Evolutionary conservation across 805 yeast species (phyloP).

Genomic region (Ogataea polymorpha): DNA sequence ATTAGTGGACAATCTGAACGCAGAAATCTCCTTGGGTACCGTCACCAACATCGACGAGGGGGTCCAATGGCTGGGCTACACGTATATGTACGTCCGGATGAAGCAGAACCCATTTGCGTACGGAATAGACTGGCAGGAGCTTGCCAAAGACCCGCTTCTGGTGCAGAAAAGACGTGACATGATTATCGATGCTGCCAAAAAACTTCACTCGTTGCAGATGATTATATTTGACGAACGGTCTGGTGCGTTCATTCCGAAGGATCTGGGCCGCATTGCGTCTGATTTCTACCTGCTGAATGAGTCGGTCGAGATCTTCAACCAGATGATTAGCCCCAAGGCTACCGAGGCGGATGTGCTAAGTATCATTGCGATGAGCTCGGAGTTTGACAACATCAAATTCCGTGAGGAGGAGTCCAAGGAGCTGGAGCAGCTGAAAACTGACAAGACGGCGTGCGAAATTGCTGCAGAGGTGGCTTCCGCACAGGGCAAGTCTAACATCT

Average conservation of each 20-base stretch:
- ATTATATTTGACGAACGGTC: conserved; percentile 85
- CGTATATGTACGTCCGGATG: conserved; percentile 93
- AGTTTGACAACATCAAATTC: conserved; percentile 84
- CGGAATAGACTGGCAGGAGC: conserved; percentile 84
- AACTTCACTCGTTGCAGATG: conserved; percentile 88
- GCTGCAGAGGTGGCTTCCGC: conserved; percentile 73
- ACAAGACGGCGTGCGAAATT: conserved; percentile 72
- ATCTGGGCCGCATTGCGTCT: conserved; percentile 90
- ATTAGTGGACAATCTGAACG: conserved; percentile 88
- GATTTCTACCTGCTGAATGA: conserved; percentile 86
- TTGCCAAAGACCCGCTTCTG: conserved; percentile 78
- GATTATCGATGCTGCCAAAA: conserved; percentile 75
- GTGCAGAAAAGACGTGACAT: conserved; percentile 70
- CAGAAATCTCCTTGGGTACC: conserved; percentile 93
- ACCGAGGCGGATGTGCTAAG: conserved; percentile 90
- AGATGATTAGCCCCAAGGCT: conserved; percentile 76
- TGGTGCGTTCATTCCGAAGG: conserved; percentile 77
- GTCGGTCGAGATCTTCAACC: conserved; percentile 85
- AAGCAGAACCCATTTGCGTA: conserved; percentile 88
- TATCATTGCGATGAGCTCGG: conserved; percentile 87
- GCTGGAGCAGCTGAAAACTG: conserved; percentile 56
- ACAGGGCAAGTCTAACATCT: conserved; percentile 81
- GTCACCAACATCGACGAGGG: conserved; percentile 95
- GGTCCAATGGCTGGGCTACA: conserved; percentile 96
- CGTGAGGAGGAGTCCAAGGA: conserved; percentile 86